These are phyloP conservation scores for Pestalotiopsis sp. DNA, from an alignment of 2,329 filamentous ascomycete genomes.

Conservation along the genomic window DNA sequence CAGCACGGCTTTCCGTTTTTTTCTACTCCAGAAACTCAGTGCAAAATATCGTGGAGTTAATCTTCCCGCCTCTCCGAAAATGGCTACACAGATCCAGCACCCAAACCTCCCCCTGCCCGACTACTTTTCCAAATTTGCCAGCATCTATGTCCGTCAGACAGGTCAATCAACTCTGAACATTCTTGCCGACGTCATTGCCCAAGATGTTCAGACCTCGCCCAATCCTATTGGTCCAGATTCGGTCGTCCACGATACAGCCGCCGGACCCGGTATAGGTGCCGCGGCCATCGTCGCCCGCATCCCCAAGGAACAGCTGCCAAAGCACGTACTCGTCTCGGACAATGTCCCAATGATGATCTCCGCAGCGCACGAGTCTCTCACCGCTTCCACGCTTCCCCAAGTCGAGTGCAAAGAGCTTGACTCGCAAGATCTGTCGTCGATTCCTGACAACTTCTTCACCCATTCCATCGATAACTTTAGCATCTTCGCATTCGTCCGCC, in stretches of 20 bases:
- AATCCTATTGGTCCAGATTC: slow-evolving; percentile 26
- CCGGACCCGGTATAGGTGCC: slow-evolving; percentile 30
- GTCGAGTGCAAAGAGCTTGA: slow-evolving; percentile 29
- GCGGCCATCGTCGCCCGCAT: slow-evolving; percentile 28
- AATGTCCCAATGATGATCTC: slow-evolving; percentile 29
- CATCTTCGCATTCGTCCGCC: slow-evolving; percentile 27
- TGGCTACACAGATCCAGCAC: slow-evolving; percentile 21
- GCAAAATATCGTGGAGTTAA: slow-evolving; percentile 9
- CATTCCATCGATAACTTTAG: slow-evolving; percentile 30
- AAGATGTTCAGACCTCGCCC: slow-evolving; percentile 29
- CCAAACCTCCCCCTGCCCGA: slow-evolving; percentile 27
- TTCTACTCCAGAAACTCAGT: no score
- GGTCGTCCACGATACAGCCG: slow-evolving; percentile 34
- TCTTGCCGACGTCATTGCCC: slow-evolving; percentile 25
- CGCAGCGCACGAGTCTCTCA: slow-evolving; percentile 29
- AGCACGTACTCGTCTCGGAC: slow-evolving; percentile 29
- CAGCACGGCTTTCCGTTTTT: background rate
- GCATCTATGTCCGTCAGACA: slow-evolving; percentile 28
- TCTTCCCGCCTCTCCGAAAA: slow-evolving; percentile 14
- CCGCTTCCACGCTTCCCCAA: slow-evolving; percentile 25
- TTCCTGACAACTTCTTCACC: slow-evolving; percentile 25
- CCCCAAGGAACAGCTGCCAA: slow-evolving; percentile 27
- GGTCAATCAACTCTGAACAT: slow-evolving; percentile 31
- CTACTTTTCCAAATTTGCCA: slow-evolving; percentile 34
- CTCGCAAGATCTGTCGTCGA: slow-evolving; percentile 25